Percentiles rank a stretch among this genome's conserved stretches.
phyloP scores from a whole-genome alignment of 2,329 filamentous ascomycete species.

The Pseudogymnoascus sp. region DNA sequence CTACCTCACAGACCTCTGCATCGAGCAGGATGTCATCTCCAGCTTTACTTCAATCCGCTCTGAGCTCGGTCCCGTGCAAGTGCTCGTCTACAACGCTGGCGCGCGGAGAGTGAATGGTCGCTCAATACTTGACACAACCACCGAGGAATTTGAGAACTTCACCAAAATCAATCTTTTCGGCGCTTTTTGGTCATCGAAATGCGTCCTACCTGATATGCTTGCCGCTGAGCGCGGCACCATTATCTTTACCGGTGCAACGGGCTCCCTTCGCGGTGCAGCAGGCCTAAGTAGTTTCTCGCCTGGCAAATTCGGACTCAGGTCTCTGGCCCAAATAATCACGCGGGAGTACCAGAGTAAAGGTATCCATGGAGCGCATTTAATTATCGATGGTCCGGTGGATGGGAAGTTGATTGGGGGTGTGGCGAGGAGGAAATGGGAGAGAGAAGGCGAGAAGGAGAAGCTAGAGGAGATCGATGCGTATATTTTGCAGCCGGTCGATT shows the following conservation, averaged over 20 bases:
- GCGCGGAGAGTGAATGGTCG: slow-evolving; percentile 19
- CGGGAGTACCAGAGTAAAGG: slow-evolving; percentile 75
- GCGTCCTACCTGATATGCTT: slow-evolving; percentile 19
- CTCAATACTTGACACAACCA: slow-evolving; percentile 18
- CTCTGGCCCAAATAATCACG: slow-evolving; percentile 64
- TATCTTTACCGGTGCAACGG: slow-evolving; percentile 79
- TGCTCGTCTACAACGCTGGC: slow-evolving; percentile 20
- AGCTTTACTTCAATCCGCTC: slow-evolving; percentile 21
- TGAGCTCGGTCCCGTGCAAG: slow-evolving; percentile 16
- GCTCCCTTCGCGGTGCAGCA: slow-evolving; percentile 64
- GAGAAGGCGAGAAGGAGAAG: slow-evolving; percentile 31
- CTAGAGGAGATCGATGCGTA: slow-evolving; percentile 16
- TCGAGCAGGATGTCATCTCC: slow-evolving; percentile 14
- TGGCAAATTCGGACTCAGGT: slow-evolving; percentile 70
- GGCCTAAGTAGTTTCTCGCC: slow-evolving; percentile 63
- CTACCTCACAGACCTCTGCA: slow-evolving; percentile 19
- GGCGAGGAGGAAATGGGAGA: slow-evolving; percentile 41
- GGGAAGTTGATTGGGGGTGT: slow-evolving; percentile 20
- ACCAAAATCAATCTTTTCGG: slow-evolving; percentile 22
- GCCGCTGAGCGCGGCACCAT: slow-evolving; percentile 31
- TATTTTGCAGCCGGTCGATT: slow-evolving; percentile 47
- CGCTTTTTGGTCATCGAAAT: slow-evolving; percentile 19
- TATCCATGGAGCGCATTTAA: slow-evolving; percentile 70
- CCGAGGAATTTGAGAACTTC: slow-evolving; percentile 19
- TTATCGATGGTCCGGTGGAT: slow-evolving; percentile 68